Percentiles rank a stretch among this genome's conserved stretches.
Evolutionary conservation across 345 rosid species (phyloP).

Genomic region (Clausena lansium): DNA sequence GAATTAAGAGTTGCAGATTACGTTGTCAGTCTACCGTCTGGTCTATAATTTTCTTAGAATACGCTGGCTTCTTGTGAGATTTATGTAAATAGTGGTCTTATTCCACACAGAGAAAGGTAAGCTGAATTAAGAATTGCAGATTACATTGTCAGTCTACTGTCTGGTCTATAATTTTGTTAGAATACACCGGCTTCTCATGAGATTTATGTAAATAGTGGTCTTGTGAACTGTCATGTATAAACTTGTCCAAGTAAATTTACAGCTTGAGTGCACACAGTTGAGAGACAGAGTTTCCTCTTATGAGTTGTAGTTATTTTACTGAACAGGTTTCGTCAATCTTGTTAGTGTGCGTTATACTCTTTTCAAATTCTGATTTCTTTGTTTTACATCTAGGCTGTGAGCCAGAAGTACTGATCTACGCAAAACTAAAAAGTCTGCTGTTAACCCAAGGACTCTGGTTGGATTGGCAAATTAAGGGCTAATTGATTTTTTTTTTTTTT

Average conservation of each 20-base stretch:
- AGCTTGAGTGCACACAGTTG: background rate
- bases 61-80: background rate
- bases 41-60: slow-evolving; percentile 1
- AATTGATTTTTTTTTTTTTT: background rate
- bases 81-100: slow-evolving; percentile 31
- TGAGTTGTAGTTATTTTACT: background rate
- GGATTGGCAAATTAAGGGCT: background rate
- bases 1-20: background rate
- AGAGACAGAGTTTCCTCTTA: background rate
- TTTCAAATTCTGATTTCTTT: background rate
- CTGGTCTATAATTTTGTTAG: slow-evolving; percentile 1
- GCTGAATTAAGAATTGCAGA: background rate
- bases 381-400: background rate
- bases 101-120: slow-evolving; percentile 87
- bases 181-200: background rate
- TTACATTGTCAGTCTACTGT: background rate
- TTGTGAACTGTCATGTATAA: background rate
- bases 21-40: background rate
- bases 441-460: background rate
- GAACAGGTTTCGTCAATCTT: background rate
- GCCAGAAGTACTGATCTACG: background rate
- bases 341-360: background rate
- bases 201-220: background rate
- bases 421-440: background rate
- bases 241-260: background rate